These are phyloP conservation scores for Nakaseomyces glabratus DNA, from an alignment of 1,139 yeast species.

Conservation along the genomic window DNA sequence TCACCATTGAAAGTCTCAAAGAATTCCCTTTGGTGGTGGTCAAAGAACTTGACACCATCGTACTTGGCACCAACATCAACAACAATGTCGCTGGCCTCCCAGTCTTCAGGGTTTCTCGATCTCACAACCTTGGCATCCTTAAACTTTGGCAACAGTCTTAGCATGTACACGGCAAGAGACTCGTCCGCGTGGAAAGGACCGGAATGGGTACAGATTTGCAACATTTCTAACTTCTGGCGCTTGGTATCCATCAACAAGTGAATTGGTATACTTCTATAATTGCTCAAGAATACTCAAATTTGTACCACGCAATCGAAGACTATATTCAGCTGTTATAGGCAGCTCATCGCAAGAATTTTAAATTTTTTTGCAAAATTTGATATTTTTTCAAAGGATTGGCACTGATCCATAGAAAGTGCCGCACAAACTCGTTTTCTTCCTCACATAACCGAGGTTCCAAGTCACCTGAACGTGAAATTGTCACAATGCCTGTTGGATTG, in stretches of 20 bases:
- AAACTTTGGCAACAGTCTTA: conserved; percentile 63
- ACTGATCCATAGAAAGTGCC: no score
- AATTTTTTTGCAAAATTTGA: no score
- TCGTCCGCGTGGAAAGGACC: conserved; percentile 98
- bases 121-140: conserved; percentile 61
- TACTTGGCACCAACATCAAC: conserved; percentile 95
- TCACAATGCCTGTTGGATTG: no score
- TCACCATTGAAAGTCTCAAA: conserved; percentile 51
- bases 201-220: conserved; percentile 77
- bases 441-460: no score
- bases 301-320: no score
- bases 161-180: conserved; percentile 87
- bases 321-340: no score
- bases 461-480: no score
- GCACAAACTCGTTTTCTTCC: no score
- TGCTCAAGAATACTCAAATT: no score
- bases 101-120: conserved; percentile 70
- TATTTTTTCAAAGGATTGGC: no score
- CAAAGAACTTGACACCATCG: conserved; percentile 80
- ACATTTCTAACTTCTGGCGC: conserved; percentile 19
- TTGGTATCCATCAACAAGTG: conserved; percentile 15
- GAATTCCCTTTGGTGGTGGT: conserved; percentile 89
- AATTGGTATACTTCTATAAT: no score
- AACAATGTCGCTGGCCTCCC: conserved; percentile 85
- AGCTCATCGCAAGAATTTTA: no score